phyloP scores from a whole-genome alignment of 1,284 basidiomycete species.

The Ganoderma sinense region DNA sequence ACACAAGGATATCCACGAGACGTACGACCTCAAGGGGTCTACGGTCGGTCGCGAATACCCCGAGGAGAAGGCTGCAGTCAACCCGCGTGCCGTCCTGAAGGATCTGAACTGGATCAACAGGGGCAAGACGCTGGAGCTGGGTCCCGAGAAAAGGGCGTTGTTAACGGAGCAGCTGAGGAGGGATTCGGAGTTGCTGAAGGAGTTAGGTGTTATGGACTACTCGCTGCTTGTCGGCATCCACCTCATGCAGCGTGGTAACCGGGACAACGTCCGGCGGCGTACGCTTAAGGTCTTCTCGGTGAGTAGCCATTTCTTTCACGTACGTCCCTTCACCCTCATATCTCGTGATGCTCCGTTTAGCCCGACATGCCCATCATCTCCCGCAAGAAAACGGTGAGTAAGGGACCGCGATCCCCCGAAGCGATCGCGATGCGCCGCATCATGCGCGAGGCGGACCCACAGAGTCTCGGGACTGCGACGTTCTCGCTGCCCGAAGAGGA shows the following conservation, averaged over 20 bases:
- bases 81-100: conserved; percentile 91
- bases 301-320: conserved; percentile 38
- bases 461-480: conserved; percentile 67
- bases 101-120: conserved; percentile 97
- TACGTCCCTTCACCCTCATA: conserved; percentile 6
- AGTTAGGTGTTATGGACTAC: conserved; percentile 95
- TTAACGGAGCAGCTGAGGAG: conserved; percentile 90
- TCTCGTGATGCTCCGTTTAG: conserved; percentile 43
- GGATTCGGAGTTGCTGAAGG: conserved; percentile 87
- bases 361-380: conserved; percentile 67
- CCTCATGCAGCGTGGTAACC: conserved; percentile 90
- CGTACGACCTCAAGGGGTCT: conserved; percentile 96
- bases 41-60: conserved; percentile 91
- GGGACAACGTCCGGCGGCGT: conserved; percentile 89
- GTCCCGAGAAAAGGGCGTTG: conserved; percentile 92
- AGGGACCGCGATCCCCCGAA: conserved; percentile 68
- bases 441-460: conserved; percentile 85
- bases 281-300: conserved; percentile 94
- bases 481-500: conserved; percentile 76
- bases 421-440: conserved; percentile 87
- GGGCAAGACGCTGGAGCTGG: conserved; percentile 82
- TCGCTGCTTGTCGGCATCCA: conserved; percentile 95
- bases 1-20: conserved; percentile 97
- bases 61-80: conserved; percentile 83
- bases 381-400: conserved; percentile 64